phyloP scores from a whole-genome alignment of 257 asterid species.

The Scutellaria barbata region DNA sequence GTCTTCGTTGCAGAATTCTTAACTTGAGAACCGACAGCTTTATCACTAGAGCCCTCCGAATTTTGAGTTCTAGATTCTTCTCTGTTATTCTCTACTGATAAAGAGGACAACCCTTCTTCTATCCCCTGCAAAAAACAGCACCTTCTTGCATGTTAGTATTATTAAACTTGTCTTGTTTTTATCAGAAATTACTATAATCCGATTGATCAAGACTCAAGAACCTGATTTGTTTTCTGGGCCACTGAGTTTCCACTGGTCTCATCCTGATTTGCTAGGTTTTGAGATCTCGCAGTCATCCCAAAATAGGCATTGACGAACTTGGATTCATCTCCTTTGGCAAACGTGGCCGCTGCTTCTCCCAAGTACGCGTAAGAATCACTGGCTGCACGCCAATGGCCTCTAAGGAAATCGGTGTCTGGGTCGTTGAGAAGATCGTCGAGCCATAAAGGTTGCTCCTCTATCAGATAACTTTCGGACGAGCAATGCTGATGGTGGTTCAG shows the following conservation, averaged over 20 bases:
- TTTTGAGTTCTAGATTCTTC: constrained; percentile 44
- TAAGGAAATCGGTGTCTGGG: constrained; percentile 42
- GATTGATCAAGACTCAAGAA: constrained; percentile 26
- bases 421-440: constrained; percentile 81
- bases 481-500: constrained; percentile 53
- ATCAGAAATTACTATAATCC: background rate
- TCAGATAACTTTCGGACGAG: constrained; percentile 61
- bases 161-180: background rate
- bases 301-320: constrained; percentile 23
- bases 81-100: constrained; percentile 42
- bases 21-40: constrained; percentile 44
- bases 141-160: constrained; percentile 2
- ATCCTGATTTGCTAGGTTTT: background rate
- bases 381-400: constrained; percentile 68
- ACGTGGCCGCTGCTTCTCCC: constrained; percentile 43
- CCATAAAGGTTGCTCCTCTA: constrained; percentile 83
- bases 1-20: constrained; percentile 56
- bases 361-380: constrained; percentile 69
- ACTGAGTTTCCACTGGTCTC: constrained; percentile 2
- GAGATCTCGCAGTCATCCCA: constrained; percentile 32
- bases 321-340: constrained; percentile 40
- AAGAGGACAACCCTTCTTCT: constrained; percentile 37
- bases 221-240: constrained; percentile 43
- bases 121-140: constrained; percentile 39
- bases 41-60: constrained; percentile 48